These are phyloP conservation scores for Boletus subparvulus DNA, from an alignment of 768 basidiomycete genomes.

Conservation along the genomic window DNA sequence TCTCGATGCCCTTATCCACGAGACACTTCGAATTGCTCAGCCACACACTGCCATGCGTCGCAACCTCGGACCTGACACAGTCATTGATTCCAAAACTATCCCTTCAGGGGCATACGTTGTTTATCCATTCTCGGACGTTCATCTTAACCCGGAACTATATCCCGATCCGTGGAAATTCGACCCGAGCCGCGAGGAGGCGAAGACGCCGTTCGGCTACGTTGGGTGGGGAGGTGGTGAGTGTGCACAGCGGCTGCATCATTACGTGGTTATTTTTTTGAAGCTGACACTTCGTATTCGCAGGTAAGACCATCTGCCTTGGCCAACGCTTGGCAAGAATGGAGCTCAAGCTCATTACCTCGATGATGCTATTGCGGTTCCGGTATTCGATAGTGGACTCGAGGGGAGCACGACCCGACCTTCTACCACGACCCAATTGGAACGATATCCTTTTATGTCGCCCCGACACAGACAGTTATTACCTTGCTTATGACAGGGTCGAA, in stretches of 20 bases:
- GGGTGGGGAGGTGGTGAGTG: constrained; percentile 80
- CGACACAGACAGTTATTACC: constrained; percentile 49
- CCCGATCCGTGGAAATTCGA: constrained; percentile 79
- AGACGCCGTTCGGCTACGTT: constrained; percentile 58
- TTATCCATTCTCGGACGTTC: constrained; percentile 79
- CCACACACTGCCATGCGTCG: constrained; percentile 80
- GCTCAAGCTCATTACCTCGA: constrained; percentile 67
- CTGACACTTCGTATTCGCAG: constrained; percentile 37
- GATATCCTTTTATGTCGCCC: constrained; percentile 70
- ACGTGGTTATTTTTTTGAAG: constrained; percentile 12
- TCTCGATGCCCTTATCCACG: constrained; percentile 70
- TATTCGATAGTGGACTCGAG: constrained; percentile 54
- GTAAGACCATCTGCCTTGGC: constrained; percentile 69
- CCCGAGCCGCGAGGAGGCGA: constrained; percentile 52
- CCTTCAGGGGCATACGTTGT: constrained; percentile 75
- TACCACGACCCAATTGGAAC: constrained; percentile 76
- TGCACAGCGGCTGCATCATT: constrained; percentile 15
- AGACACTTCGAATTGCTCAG: constrained; percentile 76
- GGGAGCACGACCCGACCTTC: constrained; percentile 44
- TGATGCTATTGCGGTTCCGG: constrained; percentile 65
- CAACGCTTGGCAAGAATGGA: constrained; percentile 73
- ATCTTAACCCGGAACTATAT: constrained; percentile 70
- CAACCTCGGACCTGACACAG: constrained; percentile 69
- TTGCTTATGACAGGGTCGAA: constrained; percentile 41
- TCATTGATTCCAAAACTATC: constrained; percentile 66